Conservation (phyloP, 2,329 filamentous ascomycete species). For the Cercospora citrullina region DNA sequence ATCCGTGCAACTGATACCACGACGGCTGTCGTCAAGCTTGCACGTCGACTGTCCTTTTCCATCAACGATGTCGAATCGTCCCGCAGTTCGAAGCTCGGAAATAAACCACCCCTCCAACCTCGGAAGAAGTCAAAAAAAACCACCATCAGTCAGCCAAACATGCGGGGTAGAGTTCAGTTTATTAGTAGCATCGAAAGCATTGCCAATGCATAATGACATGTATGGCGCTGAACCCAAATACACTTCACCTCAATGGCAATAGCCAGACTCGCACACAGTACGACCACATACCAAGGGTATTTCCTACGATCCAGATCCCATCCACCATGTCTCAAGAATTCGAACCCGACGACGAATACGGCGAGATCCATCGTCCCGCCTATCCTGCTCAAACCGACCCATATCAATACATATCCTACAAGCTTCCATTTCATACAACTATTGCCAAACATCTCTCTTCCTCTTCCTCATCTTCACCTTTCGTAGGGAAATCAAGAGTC, state of each 20-base stretch:
- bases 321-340: too few species aligned
- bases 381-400: slow-evolving; percentile 3
- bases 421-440: slow-evolving; percentile 49
- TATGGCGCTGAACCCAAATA: neutral
- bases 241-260: too few species aligned
- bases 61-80: too few species aligned
- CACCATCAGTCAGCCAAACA: neutral
- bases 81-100: neutral
- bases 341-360: neutral
- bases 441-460: slow-evolving; percentile 44
- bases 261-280: too few species aligned
- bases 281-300: too few species aligned
- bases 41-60: too few species aligned
- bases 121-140: neutral
- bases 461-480: neutral
- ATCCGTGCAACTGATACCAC: too few species aligned
- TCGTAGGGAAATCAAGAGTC: slow-evolving; percentile 36
- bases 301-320: neutral
- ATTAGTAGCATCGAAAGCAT: too few species aligned
- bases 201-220: neutral
- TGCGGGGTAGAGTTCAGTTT: neutral
- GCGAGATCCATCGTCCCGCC: slow-evolving; percentile 15
- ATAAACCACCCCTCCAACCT: neutral
- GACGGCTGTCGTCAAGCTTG: too few species aligned
- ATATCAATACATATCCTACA: slow-evolving; percentile 50